phyloP scores from a whole-genome alignment of 257 asterid genomes.

The Anisodus tanguticus region DNA sequence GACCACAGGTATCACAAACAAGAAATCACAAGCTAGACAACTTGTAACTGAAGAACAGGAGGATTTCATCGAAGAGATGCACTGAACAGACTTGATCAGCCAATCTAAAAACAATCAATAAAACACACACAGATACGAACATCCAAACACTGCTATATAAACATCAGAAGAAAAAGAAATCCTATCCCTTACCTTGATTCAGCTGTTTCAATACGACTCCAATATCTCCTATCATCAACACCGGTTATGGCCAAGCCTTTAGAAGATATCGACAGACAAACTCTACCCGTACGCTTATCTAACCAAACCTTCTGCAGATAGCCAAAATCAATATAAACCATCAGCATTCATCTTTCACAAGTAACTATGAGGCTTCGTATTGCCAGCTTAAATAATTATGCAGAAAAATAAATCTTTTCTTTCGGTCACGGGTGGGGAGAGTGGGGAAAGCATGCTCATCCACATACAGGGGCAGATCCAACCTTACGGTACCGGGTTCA shows the following conservation, averaged over 20 bases:
- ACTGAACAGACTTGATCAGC: constrained; percentile 11
- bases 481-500: too few species aligned
- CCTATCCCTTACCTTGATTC: constrained; percentile 74
- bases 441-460: too few species aligned
- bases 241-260: constrained; percentile 47
- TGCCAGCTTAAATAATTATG: background rate
- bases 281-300: constrained; percentile 67
- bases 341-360: background rate
- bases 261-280: constrained; percentile 70
- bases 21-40: too few species aligned
- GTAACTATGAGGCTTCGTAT: background rate
- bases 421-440: too few species aligned
- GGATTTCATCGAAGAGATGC: constrained; percentile 23
- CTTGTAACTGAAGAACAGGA: too few species aligned
- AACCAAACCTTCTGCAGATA: constrained; percentile 78
- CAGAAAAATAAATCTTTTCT: background rate
- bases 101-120: constrained; percentile 33
- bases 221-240: too few species aligned
- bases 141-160: background rate
- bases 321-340: constrained; percentile 25
- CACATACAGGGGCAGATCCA: too few species aligned
- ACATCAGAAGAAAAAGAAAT: background rate
- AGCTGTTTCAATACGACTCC: constrained; percentile 32
- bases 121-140: background rate
- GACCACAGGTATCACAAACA: too few species aligned